These are phyloP conservation scores for Porphyridium purpureum DNA, from an alignment of 23 red algal genomes.

Conservation along the genomic window DNA sequence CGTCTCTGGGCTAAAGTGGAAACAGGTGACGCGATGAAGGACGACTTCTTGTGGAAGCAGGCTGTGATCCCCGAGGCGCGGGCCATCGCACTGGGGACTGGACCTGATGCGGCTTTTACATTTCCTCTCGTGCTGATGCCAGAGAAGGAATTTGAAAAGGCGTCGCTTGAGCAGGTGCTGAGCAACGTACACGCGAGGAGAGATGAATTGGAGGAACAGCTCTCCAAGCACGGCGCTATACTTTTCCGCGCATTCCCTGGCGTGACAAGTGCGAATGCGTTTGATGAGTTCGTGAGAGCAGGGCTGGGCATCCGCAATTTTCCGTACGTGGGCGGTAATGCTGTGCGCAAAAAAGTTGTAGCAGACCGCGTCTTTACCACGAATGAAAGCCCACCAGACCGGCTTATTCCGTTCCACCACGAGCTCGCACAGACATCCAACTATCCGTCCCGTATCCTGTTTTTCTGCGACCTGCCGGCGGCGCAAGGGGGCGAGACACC, in stretches of 20 bases:
- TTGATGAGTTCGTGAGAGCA: conserved; percentile 20
- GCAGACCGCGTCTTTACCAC: conserved; percentile 60
- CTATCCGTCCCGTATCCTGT: conserved; percentile 30
- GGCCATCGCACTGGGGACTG: too few species aligned
- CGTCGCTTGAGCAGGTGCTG: too few species aligned
- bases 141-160: too few species aligned
- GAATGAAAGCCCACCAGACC: conserved; percentile 51
- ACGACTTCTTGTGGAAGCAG: too few species aligned
- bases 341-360: conserved; percentile 35
- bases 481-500: conserved; percentile 57
- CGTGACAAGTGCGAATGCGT: conserved; percentile 8
- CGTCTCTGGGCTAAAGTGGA: too few species aligned
- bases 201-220: too few species aligned
- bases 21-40: too few species aligned
- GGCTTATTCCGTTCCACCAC: conserved; percentile 70
- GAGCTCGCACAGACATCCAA: conserved; percentile 57
- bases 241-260: conserved; percentile 3
- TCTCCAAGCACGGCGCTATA: not conserved
- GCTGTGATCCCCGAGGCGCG: too few species aligned
- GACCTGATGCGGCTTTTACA: too few species aligned
- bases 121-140: too few species aligned
- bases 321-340: conserved; percentile 63
- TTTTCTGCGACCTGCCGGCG: conserved; percentile 41
- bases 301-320: conserved; percentile 24
- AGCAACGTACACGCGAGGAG: too few species aligned